These are phyloP conservation scores for Microsporum canis DNA, from an alignment of 2,329 filamentous ascomycete genomes.

Conservation along the genomic window DNA sequence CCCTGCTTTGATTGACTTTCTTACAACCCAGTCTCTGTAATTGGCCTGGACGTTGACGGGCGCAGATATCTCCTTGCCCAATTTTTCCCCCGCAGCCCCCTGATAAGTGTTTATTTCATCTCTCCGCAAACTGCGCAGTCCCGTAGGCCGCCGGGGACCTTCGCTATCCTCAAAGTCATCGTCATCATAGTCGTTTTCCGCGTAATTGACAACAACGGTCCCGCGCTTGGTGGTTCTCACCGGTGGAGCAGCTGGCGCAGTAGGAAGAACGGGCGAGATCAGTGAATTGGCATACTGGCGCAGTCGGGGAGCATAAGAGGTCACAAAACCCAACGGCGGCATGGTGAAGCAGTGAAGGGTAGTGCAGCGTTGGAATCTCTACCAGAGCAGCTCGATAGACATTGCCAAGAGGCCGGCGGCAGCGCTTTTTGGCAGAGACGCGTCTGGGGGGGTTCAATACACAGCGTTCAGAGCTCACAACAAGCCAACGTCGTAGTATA, in stretches of 20 bases:
- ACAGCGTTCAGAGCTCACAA: neutral
- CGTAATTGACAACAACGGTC: slow-evolving; percentile 94
- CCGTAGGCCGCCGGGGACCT: slow-evolving; percentile 60
- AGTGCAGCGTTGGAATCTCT: neutral
- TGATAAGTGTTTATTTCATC: slow-evolving; percentile 58
- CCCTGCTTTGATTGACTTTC: slow-evolving; percentile 42
- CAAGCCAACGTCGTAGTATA: neutral
- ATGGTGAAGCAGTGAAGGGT: slow-evolving; percentile 8
- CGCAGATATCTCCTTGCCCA: slow-evolving; percentile 67
- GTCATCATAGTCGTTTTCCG: slow-evolving; percentile 86
- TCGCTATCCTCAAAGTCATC: slow-evolving; percentile 53
- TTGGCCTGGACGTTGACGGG: slow-evolving; percentile 82
- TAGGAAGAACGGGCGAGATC: slow-evolving; percentile 69
- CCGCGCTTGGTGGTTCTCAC: slow-evolving; percentile 92
- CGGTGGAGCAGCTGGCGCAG: slow-evolving; percentile 52
- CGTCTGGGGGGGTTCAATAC: neutral
- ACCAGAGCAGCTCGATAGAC: slow-evolving; percentile 2
- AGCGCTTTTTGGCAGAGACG: slow-evolving; percentile 3
- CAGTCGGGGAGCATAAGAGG: slow-evolving; percentile 81
- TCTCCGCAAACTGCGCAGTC: slow-evolving; percentile 68
- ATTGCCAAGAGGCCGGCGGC: slow-evolving; percentile 5
- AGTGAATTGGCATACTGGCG: slow-evolving; percentile 87
- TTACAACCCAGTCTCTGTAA: slow-evolving; percentile 92
- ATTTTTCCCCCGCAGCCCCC: slow-evolving; percentile 57
- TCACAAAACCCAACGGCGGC: slow-evolving; percentile 63